phyloP scores from a whole-genome alignment of 2,329 filamentous ascomycete genomes.

The Fusarium scirpi region DNA sequence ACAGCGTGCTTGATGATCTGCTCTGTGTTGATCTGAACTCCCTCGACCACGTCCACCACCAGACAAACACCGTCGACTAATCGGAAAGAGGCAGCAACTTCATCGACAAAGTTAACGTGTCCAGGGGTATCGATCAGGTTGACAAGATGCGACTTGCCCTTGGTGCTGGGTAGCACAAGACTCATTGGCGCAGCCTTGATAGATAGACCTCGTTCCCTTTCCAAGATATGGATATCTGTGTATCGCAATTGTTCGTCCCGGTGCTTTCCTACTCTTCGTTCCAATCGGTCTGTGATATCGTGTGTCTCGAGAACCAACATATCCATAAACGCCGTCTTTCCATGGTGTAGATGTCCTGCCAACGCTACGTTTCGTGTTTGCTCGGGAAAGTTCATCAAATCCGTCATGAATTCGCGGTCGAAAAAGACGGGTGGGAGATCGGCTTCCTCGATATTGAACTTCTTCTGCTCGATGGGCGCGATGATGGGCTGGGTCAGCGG shows the following conservation, averaged over 20 bases:
- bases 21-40: conserved; percentile 98
- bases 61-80: conserved; percentile 92
- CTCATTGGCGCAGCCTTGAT: conserved; percentile 97
- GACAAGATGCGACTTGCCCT: conserved; percentile 93
- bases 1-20: conserved; percentile 97
- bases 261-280: conserved; percentile 83
- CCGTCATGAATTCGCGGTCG: conserved; percentile 91
- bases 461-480: conserved; percentile 92
- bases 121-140: conserved; percentile 97
- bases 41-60: conserved; percentile 95
- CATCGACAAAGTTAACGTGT: conserved; percentile 98
- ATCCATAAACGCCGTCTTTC: conserved; percentile 98
- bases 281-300: conserved; percentile 81
- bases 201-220: conserved; percentile 89
- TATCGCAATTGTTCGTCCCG: conserved; percentile 93
- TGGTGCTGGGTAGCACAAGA: conserved; percentile 86
- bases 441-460: conserved; percentile 92
- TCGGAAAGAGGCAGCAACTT: conserved; percentile 88
- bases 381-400: conserved; percentile 95
- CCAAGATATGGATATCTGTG: conserved; percentile 90
- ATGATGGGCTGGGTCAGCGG: conserved; percentile 93
- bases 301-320: conserved; percentile 98
- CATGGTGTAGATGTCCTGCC: conserved; percentile 93
- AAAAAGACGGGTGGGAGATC: conserved; percentile 91
- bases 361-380: conserved; percentile 94